Percentiles rank a stretch among this genome's conserved stretches.
Conservation (phyloP, 257 asterid species). For the Capsicum chinense region DNA sequence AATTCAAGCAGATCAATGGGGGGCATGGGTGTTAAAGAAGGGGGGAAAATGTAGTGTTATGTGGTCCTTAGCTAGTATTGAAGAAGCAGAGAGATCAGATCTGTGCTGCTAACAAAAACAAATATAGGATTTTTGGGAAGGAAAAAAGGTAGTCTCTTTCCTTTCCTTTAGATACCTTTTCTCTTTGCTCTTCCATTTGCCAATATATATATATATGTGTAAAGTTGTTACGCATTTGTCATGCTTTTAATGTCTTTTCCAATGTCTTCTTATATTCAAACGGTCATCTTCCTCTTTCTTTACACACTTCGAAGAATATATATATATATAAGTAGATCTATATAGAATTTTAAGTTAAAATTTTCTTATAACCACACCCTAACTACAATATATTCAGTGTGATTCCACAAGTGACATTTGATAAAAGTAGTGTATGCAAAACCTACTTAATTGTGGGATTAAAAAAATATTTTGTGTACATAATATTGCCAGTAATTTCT, state of each 20-base stretch:
- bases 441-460: no score
- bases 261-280: slow-evolving; percentile 33
- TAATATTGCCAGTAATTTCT: no score
- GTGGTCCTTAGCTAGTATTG: slow-evolving; percentile 24
- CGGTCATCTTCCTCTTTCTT: slow-evolving; percentile 20
- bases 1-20: not conserved
- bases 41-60: not conserved
- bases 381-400: no score
- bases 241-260: slow-evolving; percentile 42
- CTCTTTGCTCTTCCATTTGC: not conserved
- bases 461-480: no score
- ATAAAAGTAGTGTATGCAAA: no score
- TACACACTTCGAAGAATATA: not conserved
- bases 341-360: no score
- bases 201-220: not conserved
- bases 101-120: slow-evolving; percentile 17
- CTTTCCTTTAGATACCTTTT: not conserved
- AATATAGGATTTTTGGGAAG: slow-evolving; percentile 29
- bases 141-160: slow-evolving; percentile 9
- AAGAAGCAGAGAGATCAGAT: not conserved
- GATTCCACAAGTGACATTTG: no score
- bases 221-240: slow-evolving; percentile 12
- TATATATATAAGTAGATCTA: no score
- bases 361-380: no score
- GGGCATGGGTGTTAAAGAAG: not conserved